Percentiles rank a stretch among this genome's conserved stretches.
These are phyloP conservation scores for Syncephalastrum sp. DNA, from an alignment of 371 early-diverging fungal genomes.

Conservation along the genomic window DNA sequence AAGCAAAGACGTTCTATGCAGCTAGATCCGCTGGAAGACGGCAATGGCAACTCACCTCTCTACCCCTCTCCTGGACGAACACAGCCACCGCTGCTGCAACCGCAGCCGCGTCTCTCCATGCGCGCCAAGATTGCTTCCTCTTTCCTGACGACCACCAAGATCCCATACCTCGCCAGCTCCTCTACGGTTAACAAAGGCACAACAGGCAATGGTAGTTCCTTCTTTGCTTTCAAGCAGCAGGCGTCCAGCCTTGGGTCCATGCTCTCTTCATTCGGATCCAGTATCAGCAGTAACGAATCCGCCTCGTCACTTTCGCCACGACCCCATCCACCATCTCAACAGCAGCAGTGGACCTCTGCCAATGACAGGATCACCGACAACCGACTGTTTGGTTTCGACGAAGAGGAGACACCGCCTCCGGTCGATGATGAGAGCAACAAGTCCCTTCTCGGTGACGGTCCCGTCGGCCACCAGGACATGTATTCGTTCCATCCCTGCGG, in stretches of 20 bases:
- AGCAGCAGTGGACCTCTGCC: conserved; percentile 21
- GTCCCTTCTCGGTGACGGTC: conserved; percentile 39
- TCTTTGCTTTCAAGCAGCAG: conserved; percentile 29
- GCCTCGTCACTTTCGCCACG: conserved; percentile 7
- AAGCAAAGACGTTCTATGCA: conserved; percentile 55
- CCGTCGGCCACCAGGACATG: conserved; percentile 55
- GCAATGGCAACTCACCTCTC: background rate
- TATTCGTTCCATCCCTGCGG: conserved; percentile 62
- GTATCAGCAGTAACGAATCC: conserved; percentile 19
- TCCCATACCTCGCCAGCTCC: conserved; percentile 26
- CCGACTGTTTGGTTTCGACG: conserved; percentile 53
- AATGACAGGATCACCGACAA: conserved; percentile 32
- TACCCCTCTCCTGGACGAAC: conserved; percentile 1
- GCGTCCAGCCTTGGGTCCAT: conserved; percentile 36
- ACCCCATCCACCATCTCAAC: background rate
- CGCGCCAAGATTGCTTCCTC: conserved; percentile 35
- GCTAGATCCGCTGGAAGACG: conserved; percentile 9
- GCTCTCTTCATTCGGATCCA: conserved; percentile 35
- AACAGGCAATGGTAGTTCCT: conserved; percentile 2
- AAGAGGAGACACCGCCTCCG: conserved; percentile 36
- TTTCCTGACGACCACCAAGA: conserved; percentile 32
- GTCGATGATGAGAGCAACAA: conserved; percentile 23
- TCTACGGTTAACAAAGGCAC: conserved; percentile 5
- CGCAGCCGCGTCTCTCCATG: too few relatives aligned
- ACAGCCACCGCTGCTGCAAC: background rate